Conservation (phyloP, 78 protist species). For the Capsaspora owczarzaki region DNA sequence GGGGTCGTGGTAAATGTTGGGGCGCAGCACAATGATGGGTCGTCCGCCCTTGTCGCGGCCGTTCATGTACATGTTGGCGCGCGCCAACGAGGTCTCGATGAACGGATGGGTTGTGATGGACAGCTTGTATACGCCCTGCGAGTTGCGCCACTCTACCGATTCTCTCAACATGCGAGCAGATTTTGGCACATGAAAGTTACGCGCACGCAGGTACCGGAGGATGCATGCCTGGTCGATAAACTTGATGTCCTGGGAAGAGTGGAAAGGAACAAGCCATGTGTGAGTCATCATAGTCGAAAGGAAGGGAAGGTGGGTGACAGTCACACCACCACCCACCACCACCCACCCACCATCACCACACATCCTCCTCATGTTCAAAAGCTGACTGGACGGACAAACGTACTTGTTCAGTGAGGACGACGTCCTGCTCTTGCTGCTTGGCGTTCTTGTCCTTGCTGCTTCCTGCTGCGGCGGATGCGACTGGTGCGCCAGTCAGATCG, state of each 20-base stretch:
- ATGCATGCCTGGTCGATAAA: not conserved
- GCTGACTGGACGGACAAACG: no score
- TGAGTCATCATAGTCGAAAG: no score
- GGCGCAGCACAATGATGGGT: not conserved
- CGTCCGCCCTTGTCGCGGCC: not conserved
- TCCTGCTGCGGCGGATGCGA: no score
- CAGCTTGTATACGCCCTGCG: not conserved
- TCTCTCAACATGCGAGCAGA: not conserved
- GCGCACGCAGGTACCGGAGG: conserved; percentile 2
- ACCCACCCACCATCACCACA: no score
- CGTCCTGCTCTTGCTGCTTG: no score
- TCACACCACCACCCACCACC: no score
- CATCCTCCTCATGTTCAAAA: no score
- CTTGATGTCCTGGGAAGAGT: not conserved
- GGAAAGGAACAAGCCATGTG: no score
- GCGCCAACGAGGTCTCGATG: not conserved
- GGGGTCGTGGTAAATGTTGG: not conserved
- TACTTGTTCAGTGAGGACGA: no score
- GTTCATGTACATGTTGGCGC: not conserved
- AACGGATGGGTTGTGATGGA: not conserved
- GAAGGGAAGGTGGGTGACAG: no score
- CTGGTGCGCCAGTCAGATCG: no score
- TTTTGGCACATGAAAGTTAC: not conserved
- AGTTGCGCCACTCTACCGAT: not conserved
- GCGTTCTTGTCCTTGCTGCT: no score